A percentile compares a stretch with the other conserved stretches of the same genome.
Evolutionary conservation across 2,329 filamentous ascomycete genomes (phyloP).

Genomic region (Camptophora hylomeconis): DNA sequence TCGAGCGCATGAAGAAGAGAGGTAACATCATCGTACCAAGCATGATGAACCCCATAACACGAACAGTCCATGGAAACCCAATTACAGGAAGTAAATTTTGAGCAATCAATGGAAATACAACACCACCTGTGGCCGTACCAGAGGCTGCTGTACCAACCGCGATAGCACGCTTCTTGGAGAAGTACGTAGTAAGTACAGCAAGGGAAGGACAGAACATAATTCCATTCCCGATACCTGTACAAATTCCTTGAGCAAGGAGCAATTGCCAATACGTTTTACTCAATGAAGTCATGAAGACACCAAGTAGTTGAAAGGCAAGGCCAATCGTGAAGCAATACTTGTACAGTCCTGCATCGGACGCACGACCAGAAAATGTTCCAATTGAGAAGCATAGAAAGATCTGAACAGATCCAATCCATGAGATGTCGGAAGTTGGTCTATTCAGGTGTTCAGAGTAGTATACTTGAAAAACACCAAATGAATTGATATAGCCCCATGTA

Average conservation of each 20-base stretch:
- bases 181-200: conserved; percentile 48
- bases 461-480: conserved; percentile 45
- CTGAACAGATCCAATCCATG: conserved; percentile 40
- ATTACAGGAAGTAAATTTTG: conserved; percentile 44
- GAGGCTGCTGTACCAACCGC: conserved; percentile 48
- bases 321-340: conserved; percentile 30
- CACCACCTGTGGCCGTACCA: conserved; percentile 48
- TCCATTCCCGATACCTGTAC: conserved; percentile 42
- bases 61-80: conserved; percentile 54
- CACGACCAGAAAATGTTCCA: conserved; percentile 38
- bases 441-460: conserved; percentile 34
- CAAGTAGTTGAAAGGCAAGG: conserved; percentile 30
- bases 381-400: conserved; percentile 37
- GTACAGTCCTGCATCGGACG: conserved; percentile 40
- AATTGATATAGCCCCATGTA: conserved; percentile 42
- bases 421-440: conserved; percentile 34
- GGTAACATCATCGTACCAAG: conserved; percentile 29
- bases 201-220: conserved; percentile 42
- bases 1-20: conserved; percentile 32
- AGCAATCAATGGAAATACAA: conserved; percentile 49
- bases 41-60: conserved; percentile 48
- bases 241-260: conserved; percentile 40
- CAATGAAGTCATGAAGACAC: conserved; percentile 39
- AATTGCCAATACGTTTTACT: conserved; percentile 37
- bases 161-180: conserved; percentile 43